These are phyloP conservation scores for Infundibulicybe gibba DNA, from an alignment of 768 basidiomycete genomes.

Conservation along the genomic window DNA sequence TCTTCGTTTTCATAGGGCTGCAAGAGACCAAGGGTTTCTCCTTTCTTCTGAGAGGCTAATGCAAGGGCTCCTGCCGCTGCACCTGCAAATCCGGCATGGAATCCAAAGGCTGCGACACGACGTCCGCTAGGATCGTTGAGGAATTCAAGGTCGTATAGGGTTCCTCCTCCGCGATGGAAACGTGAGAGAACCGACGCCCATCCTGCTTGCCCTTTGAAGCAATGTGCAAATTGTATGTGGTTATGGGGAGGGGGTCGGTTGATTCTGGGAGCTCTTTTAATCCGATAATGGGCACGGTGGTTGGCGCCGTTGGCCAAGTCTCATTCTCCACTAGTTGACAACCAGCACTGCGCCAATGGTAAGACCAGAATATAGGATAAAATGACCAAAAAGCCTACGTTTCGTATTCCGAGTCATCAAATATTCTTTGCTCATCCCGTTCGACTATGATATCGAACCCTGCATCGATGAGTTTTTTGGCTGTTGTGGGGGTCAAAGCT, in stretches of 20 bases:
- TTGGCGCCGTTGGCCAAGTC: conserved; percentile 83
- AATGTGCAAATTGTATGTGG: conserved; percentile 98
- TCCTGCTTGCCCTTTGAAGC: conserved; percentile 93
- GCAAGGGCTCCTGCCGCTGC: conserved; percentile 90
- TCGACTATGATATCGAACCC: conserved; percentile 93
- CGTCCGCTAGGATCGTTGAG: conserved; percentile 79
- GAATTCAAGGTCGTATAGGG: conserved; percentile 95
- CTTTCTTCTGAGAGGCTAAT: conserved; percentile 60
- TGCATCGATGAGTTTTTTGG: conserved; percentile 82
- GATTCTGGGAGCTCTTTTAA: conserved; percentile 94
- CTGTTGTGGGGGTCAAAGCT: conserved; percentile 88
- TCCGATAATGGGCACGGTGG: conserved; percentile 78
- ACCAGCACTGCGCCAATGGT: conserved; percentile 61
- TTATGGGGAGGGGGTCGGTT: conserved; percentile 82
- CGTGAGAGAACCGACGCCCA: conserved; percentile 86
- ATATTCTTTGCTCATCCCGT: conserved; percentile 91
- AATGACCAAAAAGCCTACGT: conserved; percentile 51
- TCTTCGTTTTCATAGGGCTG: conserved; percentile 81
- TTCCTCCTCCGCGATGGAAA: conserved; percentile 80
- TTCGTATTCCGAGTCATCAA: conserved; percentile 90
- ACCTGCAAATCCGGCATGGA: conserved; percentile 98
- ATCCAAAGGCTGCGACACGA: conserved; percentile 97
- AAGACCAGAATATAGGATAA: conserved; percentile 2
- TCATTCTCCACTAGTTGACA: conserved; percentile 86
- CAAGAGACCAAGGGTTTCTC: conserved; percentile 59